Percentiles rank a stretch among this genome's conserved stretches.
Conservation (phyloP, 352 stramenopile genomes). For the Phytophthora fragariae region DNA sequence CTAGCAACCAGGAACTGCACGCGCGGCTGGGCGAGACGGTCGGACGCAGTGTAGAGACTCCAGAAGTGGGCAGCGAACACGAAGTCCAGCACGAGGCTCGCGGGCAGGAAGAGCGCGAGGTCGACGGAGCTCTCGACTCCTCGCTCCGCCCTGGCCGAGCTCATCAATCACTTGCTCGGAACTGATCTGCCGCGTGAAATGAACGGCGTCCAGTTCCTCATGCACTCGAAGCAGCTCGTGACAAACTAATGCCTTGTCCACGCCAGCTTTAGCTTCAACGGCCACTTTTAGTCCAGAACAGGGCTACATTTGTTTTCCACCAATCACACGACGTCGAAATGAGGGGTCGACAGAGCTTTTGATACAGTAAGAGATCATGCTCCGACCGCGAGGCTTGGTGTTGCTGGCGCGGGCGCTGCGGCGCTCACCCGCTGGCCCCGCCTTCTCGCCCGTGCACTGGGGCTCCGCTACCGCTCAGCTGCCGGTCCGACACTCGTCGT, state of each 20-base stretch:
- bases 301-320: slow-evolving; percentile 12
- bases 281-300: neutral
- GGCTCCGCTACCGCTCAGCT: neutral
- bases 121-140: neutral
- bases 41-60: slow-evolving; percentile 21
- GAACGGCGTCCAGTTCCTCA: no score
- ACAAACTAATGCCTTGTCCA: neutral
- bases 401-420: slow-evolving; percentile 28
- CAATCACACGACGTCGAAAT: slow-evolving; percentile 13
- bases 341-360: slow-evolving; percentile 8
- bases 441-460: neutral
- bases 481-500: slow-evolving; percentile 27
- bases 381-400: slow-evolving; percentile 27
- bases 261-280: neutral
- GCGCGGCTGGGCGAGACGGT: slow-evolving; percentile 5
- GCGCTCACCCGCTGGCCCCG: neutral
- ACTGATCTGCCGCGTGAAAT: neutral
- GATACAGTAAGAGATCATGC: slow-evolving; percentile 14
- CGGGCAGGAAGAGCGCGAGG: slow-evolving; percentile 22
- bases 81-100: slow-evolving; percentile 31
- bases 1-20: slow-evolving; percentile 13
- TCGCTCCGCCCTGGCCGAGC: neutral
- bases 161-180: neutral
- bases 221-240: no score
- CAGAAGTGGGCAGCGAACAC: slow-evolving; percentile 24